Conservation (phyloP, 2,329 filamentous ascomycete genomes). For the Phialophora tarda region DNA sequence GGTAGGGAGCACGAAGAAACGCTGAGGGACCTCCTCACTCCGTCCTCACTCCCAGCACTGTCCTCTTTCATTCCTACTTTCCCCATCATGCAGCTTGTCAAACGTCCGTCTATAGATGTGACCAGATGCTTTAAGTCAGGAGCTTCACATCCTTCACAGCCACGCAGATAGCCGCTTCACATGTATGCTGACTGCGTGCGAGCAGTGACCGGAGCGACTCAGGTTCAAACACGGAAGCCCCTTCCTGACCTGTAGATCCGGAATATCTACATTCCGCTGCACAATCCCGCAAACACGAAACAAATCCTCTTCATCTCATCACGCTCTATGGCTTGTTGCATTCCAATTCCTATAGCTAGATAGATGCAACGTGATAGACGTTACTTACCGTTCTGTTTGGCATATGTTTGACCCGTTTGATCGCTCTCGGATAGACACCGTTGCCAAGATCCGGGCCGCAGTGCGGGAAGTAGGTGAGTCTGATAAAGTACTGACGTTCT, state of each 20-base stretch:
- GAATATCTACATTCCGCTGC: slow-evolving; percentile 28
- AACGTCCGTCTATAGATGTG: slow-evolving; percentile 11
- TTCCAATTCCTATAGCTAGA: slow-evolving; percentile 3
- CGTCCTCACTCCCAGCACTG: not conserved
- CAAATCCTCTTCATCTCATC: slow-evolving; percentile 12
- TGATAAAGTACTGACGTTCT: not conserved
- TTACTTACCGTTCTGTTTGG: slow-evolving; percentile 26
- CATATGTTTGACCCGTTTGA: slow-evolving; percentile 27
- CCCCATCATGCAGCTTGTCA: slow-evolving; percentile 8
- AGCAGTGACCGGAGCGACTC: slow-evolving; percentile 20
- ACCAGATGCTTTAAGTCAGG: not conserved
- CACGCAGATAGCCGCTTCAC: slow-evolving; percentile 18
- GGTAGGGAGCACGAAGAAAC: not conserved
- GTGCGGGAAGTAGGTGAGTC: slow-evolving; percentile 5
- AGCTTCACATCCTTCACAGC: not conserved
- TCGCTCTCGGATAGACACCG: slow-evolving; percentile 19
- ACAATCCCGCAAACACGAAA: slow-evolving; percentile 28
- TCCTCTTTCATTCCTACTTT: not conserved
- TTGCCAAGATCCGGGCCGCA: slow-evolving; percentile 21
- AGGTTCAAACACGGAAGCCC: slow-evolving; percentile 27
- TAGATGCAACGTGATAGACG: not conserved
- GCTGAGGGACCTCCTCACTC: not conserved
- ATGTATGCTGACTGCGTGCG: slow-evolving; percentile 10
- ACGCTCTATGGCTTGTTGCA: slow-evolving; percentile 8
- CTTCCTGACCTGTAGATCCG: slow-evolving; percentile 20